Conservation (phyloP, 306 rosid genomes). For the Lagenaria siceraria region DNA sequence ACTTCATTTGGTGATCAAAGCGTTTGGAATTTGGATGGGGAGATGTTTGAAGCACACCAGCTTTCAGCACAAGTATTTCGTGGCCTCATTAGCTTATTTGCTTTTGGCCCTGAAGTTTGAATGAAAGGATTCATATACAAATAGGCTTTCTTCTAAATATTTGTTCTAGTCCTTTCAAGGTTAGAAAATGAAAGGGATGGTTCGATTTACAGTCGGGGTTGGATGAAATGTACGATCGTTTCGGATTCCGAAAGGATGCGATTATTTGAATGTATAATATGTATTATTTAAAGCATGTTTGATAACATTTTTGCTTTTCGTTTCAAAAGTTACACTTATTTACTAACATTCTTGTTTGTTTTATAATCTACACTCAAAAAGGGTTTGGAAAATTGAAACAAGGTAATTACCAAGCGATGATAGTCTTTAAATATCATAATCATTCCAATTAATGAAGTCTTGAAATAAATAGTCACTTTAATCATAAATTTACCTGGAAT, state of each 20-base stretch:
- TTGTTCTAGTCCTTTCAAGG: not conserved
- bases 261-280: not conserved
- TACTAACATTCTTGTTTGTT: not conserved
- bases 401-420: too few relatives aligned
- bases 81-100: conserved; percentile 75
- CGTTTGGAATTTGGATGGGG: conserved; percentile 88
- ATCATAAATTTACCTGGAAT: too few relatives aligned
- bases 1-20: conserved; percentile 69
- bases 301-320: not conserved
- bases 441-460: too few relatives aligned
- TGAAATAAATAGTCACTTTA: too few relatives aligned
- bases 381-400: too few relatives aligned
- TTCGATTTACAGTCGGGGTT: not conserved
- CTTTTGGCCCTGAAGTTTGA: conserved; percentile 77
- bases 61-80: conserved; percentile 84
- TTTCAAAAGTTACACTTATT: not conserved
- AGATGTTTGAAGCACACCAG: conserved; percentile 70
- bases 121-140: not conserved
- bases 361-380: not conserved
- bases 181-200: not conserved
- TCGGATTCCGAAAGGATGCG: not conserved
- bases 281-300: not conserved
- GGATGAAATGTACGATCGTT: not conserved
- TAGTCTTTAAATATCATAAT: too few relatives aligned
- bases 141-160: not conserved